phyloP scores from a whole-genome alignment of 495 filamentous ascomycete genomes.

The Jackrogersella multiformis region DNA sequence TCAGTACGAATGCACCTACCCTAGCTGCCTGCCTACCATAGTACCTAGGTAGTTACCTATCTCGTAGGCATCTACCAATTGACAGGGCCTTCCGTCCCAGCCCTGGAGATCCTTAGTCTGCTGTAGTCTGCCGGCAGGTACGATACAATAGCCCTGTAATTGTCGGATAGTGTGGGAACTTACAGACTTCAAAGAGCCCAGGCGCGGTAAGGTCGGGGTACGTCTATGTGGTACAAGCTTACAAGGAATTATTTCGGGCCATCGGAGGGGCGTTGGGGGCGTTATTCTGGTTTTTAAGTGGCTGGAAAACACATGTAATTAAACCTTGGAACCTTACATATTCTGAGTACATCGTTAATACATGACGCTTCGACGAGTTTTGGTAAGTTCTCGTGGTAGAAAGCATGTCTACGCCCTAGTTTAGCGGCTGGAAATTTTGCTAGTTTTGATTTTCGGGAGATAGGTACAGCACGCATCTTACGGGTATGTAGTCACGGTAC shows the following conservation, averaged over 20 bases:
- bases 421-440: background rate
- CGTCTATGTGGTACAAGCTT: background rate
- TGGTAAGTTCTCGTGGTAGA: background rate
- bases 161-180: background rate
- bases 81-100: too few species aligned
- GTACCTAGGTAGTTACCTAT: too few species aligned
- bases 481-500: too few species aligned
- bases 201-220: slow-evolving; percentile 4
- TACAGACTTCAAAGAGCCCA: background rate
- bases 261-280: too few species aligned
- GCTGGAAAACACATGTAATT: background rate
- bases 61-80: too few species aligned
- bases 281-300: slow-evolving; percentile 21
- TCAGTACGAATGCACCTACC: background rate
- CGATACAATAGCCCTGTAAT: slow-evolving; percentile 7
- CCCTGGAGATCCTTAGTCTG: too few species aligned
- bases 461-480: too few species aligned
- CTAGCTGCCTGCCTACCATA: too few species aligned
- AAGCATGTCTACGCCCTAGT: background rate
- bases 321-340: slow-evolving; percentile 1
- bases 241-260: slow-evolving; percentile 29
- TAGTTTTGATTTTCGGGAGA: too few species aligned
- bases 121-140: slow-evolving; percentile 8
- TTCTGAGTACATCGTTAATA: background rate
- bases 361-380: background rate